A percentile compares a stretch with the other conserved stretches of the same genome.
Evolutionary conservation across 1,284 basidiomycete species (phyloP).

Genomic region (Austropuccinia psidii): DNA sequence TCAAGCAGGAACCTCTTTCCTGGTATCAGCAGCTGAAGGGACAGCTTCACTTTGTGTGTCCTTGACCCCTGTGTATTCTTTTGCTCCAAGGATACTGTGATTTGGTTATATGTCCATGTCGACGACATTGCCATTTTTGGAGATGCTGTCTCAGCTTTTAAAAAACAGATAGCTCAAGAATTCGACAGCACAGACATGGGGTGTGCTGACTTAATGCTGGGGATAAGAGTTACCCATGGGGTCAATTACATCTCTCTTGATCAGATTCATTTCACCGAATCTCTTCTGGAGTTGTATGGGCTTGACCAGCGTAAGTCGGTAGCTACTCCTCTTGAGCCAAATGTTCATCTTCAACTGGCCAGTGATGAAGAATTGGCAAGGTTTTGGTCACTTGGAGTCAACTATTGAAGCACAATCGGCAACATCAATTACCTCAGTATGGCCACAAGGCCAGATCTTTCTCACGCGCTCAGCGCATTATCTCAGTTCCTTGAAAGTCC

Average conservation of each 20-base stretch:
- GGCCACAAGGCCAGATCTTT: not conserved
- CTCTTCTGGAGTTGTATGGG: not conserved
- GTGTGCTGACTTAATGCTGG: too few species aligned
- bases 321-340: not conserved
- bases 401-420: not conserved
- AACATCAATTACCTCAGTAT: not conserved
- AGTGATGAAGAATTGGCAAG: not conserved
- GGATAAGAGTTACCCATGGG: not conserved
- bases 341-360: not conserved
- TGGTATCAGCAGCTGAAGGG: not conserved
- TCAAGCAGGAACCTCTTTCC: not conserved
- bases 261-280: not conserved
- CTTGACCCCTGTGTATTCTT: too few species aligned
- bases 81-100: too few species aligned
- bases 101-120: too few species aligned
- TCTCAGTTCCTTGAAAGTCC: not conserved
- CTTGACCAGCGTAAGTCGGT: not conserved
- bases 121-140: not conserved
- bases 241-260: too few species aligned
- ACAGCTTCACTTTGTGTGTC: too few species aligned
- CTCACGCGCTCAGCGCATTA: not conserved
- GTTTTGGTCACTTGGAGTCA: not conserved
- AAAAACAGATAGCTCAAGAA: not conserved
- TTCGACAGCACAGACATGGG: not conserved
- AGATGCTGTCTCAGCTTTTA: not conserved